Percentiles rank a stretch among this genome's conserved stretches.
These are phyloP conservation scores for Suillus luteus DNA, from an alignment of 768 basidiomycete species.

Conservation along the genomic window DNA sequence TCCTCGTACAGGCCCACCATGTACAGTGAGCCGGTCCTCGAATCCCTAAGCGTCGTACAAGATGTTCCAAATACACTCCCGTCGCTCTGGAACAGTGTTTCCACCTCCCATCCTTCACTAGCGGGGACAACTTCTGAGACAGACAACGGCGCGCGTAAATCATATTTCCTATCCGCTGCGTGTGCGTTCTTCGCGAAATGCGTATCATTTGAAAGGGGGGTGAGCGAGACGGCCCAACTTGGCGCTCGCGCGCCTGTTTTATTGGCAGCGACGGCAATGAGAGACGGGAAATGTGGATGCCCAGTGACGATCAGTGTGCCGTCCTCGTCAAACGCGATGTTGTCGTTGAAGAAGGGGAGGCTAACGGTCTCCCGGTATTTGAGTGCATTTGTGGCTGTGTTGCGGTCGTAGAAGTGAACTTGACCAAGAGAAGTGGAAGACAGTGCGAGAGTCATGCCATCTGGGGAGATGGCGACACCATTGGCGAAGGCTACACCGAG, in stretches of 20 bases:
- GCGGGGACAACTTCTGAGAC: conserved; percentile 42
- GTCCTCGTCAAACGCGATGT: conserved; percentile 53
- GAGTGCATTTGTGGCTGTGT: conserved; percentile 47
- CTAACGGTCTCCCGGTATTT: conserved; percentile 39
- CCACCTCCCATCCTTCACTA: conserved; percentile 42
- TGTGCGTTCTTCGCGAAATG: neutral
- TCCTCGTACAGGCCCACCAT: conserved; percentile 59
- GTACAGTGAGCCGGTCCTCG: conserved; percentile 49
- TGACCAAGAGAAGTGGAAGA: conserved; percentile 51
- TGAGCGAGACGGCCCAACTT: conserved; percentile 61
- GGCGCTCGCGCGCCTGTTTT: conserved; percentile 43
- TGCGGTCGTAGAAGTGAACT: conserved; percentile 54
- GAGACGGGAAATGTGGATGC: conserved; percentile 62
- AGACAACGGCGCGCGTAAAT: conserved; percentile 50
- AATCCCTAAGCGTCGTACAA: conserved; percentile 54
- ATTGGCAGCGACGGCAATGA: conserved; percentile 47
- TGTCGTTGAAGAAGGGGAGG: conserved; percentile 65
- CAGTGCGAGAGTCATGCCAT: conserved; percentile 53
- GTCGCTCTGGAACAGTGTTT: conserved; percentile 74
- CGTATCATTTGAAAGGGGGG: conserved; percentile 18
- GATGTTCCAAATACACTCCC: conserved; percentile 61
- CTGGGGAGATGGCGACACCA: conserved; percentile 61
- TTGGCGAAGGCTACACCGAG: conserved; percentile 66
- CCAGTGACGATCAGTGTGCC: conserved; percentile 59
- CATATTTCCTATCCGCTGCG: conserved; percentile 30